phyloP scores from a whole-genome alignment of 805 yeast genomes.

The Pichia californica region DNA sequence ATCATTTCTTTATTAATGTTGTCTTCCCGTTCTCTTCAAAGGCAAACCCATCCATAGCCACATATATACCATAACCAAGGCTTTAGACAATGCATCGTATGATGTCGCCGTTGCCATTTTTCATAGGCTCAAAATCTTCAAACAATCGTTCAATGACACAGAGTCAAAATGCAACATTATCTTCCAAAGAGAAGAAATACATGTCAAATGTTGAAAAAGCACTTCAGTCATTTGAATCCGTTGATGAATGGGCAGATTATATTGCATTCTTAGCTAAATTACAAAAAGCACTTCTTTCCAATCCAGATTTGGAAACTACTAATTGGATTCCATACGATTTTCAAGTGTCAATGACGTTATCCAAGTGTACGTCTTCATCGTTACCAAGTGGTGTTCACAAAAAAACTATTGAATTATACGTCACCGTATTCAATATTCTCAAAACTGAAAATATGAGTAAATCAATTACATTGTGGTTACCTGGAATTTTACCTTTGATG shows the following conservation, averaged over 20 bases:
- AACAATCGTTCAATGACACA: constrained; percentile 7
- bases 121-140: constrained; percentile 9
- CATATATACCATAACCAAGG: no score
- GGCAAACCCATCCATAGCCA: no score
- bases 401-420: constrained; percentile 75
- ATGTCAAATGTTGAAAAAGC: constrained; percentile 66
- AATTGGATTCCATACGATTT: constrained; percentile 64
- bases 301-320: constrained; percentile 33
- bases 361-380: constrained; percentile 72
- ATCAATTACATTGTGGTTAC: constrained; percentile 74
- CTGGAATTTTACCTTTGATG: constrained; percentile 86
- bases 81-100: constrained; percentile 13
- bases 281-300: constrained; percentile 58
- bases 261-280: constrained; percentile 81
- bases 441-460: constrained; percentile 47
- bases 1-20: no score
- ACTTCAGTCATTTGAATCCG: constrained; percentile 65
- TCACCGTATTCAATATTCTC: constrained; percentile 57
- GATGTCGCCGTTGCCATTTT: constrained; percentile 14
- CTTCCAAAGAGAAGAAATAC: constrained; percentile 64
- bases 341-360: constrained; percentile 61
- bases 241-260: constrained; percentile 97
- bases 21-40: no score
- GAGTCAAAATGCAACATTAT: constrained; percentile 24
- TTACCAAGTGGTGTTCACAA: constrained; percentile 96